Percentiles rank a stretch among this genome's conserved stretches.
Conservation (phyloP, 192 early-diverging fungal species). For the Powellomyces hirtus region DNA sequence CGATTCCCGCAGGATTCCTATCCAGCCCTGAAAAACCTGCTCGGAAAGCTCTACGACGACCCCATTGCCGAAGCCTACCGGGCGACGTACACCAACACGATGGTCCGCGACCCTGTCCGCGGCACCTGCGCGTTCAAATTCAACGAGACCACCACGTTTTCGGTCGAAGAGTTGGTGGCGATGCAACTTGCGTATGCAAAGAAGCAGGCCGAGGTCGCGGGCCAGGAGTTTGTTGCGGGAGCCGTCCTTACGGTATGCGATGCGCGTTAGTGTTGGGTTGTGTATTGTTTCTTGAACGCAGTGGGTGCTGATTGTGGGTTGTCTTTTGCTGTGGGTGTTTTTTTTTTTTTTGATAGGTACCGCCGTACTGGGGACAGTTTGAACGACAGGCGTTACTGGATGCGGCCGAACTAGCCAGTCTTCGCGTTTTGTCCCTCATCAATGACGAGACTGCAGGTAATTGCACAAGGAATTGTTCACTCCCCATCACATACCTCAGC, state of each 20-base stretch:
- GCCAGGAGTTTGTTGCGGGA: slow-evolving; percentile 71
- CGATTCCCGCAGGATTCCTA: slow-evolving; percentile 83
- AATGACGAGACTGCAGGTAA: slow-evolving; percentile 95
- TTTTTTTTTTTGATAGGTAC: slow-evolving; percentile 76
- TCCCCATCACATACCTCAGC: too few relatives aligned
- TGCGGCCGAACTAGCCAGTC: slow-evolving; percentile 84
- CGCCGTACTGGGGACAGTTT: slow-evolving; percentile 83
- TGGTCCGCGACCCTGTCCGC: slow-evolving; percentile 68
- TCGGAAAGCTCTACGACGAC: slow-evolving; percentile 78
- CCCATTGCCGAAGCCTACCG: slow-evolving; percentile 65
- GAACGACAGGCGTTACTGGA: slow-evolving; percentile 93
- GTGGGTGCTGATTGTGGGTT: neutral
- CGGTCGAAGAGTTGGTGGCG: slow-evolving; percentile 88
- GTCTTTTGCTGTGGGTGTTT: too few relatives aligned
- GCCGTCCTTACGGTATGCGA: slow-evolving; percentile 90
- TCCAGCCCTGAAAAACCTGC: slow-evolving; percentile 76
- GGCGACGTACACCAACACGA: slow-evolving; percentile 70
- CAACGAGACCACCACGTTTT: slow-evolving; percentile 54
- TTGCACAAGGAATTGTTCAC: too few relatives aligned
- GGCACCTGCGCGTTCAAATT: slow-evolving; percentile 71
- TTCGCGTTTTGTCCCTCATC: slow-evolving; percentile 79
- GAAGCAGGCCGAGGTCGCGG: slow-evolving; percentile 74
- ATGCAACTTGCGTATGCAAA: slow-evolving; percentile 90
- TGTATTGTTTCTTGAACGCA: neutral
- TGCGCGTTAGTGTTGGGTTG: neutral